Base-by-base conservation (phyloP, 1,284 basidiomycete genomes). In the Malassezia brasiliensis region DNA sequence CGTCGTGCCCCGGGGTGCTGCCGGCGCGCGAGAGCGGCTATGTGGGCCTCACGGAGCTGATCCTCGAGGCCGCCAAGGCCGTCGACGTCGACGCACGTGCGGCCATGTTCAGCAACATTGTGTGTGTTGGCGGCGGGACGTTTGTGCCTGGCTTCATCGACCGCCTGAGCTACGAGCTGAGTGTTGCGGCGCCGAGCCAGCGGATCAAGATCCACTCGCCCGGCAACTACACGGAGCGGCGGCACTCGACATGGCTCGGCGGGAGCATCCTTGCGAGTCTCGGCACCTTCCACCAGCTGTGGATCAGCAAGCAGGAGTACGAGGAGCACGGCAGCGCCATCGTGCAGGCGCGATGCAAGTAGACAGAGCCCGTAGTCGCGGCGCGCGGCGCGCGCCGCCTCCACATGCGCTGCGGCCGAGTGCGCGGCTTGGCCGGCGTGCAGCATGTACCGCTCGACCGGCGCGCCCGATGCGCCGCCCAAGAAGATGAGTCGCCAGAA, bases 11-110 rank as follows among this genome's bases (percentile, higher is more conserved):
- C 7, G 62, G 61, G 1, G 54, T 64, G 46, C 51, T 57, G 17
- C 50, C 55, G 12, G 15, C 44, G 17, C 45, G 55, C 32, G 15
- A 15, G 14, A 10, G 8, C 3, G 34, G 50, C 5, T 61, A 53
- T 30, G 40, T 49, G 3, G 62, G 64, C 9, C 44, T 69, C 5
- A 60, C 63, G 12, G 60, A 72, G 38, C 79, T 96, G 30, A 85
- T 94, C 42, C 81, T 82, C 54, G 83, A 87, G 58, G 84, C 88
- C 0, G 80, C 98, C 59, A 81, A 83, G 62, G 81, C 85, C 15
- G 90, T 88, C 75, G 94, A 99, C 67, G 85, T 87, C 2, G 94
- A 99, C 72, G 79, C 94, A 48, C 86, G 91, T 20, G 85, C 89
- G 49, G 84, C 87, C 11, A 82, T 99, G 17, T 82, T 93, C 68